These are phyloP conservation scores for Pseudotsuga menziesii DNA, from an alignment of 75 land plant genomes.

Conservation along the genomic window DNA sequence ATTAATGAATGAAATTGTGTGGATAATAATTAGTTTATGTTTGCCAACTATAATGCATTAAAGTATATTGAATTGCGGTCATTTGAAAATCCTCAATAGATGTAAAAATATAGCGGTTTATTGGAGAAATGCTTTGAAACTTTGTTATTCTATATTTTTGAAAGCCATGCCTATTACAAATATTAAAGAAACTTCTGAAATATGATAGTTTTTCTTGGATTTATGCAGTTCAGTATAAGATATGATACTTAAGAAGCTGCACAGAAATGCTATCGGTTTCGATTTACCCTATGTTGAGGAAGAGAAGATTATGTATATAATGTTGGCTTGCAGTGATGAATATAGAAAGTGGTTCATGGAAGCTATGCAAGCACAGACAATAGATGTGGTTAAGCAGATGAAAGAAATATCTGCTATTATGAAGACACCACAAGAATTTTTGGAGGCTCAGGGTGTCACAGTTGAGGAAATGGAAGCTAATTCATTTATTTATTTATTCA, in stretches of 20 bases:
- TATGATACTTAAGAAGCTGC: too few species aligned
- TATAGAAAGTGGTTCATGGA: constrained; percentile 95
- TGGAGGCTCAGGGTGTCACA: constrained; percentile 86
- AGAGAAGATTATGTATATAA: background rate
- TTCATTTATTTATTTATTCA: background rate
- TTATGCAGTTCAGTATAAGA: too few species aligned
- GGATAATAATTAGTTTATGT: background rate
- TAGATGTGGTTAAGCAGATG: constrained; percentile 90
- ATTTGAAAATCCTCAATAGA: background rate
- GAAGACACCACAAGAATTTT: constrained; percentile 68
- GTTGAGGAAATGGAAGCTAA: constrained; percentile 81
- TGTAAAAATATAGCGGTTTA: background rate
- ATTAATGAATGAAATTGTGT: background rate
- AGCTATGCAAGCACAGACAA: constrained; percentile 88
- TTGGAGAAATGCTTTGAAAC: background rate
- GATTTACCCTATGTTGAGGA: background rate
- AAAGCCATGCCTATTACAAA: background rate
- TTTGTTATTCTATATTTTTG: background rate
- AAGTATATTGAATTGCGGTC: background rate
- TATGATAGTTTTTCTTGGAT: background rate
- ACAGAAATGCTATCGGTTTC: background rate
- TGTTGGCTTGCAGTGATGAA: constrained; percentile 62
- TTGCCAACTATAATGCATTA: background rate
- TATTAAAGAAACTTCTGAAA: background rate
- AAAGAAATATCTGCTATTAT: constrained; percentile 90